Conservation (phyloP, 345 rosid species). For the Garcia nutans region DNA sequence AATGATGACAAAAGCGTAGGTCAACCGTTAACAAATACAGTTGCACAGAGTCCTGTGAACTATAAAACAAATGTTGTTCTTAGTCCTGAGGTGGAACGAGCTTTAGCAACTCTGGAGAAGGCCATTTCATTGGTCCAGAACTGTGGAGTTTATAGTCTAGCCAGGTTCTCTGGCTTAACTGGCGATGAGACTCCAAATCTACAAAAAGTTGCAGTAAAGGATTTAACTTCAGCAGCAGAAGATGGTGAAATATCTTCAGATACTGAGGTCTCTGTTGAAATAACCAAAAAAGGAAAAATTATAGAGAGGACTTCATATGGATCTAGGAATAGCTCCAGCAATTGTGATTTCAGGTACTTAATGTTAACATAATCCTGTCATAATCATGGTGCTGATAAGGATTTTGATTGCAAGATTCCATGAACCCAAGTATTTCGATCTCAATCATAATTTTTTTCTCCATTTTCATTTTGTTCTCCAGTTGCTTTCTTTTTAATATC, state of each 20-base stretch:
- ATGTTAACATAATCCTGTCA: background rate
- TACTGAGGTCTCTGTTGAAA: conserved; percentile 31
- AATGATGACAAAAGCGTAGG: conserved; percentile 14
- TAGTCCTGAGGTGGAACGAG: conserved; percentile 69
- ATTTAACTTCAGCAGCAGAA: conserved; percentile 21
- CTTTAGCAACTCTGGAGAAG: conserved; percentile 69
- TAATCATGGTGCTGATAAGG: background rate
- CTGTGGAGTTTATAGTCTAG: conserved; percentile 32
- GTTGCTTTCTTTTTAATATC: background rate
- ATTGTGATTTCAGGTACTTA: conserved; percentile 39
- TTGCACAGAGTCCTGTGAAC: conserved; percentile 20
- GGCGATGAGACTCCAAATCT: conserved; percentile 35
- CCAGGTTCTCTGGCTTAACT: conserved; percentile 24
- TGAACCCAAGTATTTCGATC: background rate
- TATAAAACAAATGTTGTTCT: conserved; percentile 35
- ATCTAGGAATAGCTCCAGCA: conserved; percentile 32
- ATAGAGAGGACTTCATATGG: conserved; percentile 39
- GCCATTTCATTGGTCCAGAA: conserved; percentile 56
- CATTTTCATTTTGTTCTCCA: background rate
- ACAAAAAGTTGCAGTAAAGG: conserved; percentile 22
- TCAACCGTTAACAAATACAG: conserved; percentile 15
- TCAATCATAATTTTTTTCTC: background rate
- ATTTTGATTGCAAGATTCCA: background rate
- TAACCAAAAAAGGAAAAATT: conserved; percentile 22
- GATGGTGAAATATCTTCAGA: conserved; percentile 23